Conservation (phyloP, 805 yeast species). For the Candida tallmaniae region DNA sequence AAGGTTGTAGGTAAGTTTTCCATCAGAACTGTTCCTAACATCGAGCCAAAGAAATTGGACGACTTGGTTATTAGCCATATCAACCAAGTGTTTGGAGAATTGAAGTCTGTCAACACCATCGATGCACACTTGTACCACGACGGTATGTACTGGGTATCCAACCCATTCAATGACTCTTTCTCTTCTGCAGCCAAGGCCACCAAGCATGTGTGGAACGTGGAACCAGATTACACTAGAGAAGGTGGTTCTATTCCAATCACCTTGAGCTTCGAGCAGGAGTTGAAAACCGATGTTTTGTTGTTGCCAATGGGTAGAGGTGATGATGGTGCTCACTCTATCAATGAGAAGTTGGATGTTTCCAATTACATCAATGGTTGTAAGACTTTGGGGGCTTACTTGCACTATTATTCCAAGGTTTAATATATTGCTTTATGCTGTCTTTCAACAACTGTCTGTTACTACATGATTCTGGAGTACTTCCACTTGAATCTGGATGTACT, state of each 20-base stretch:
- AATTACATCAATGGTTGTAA: constrained; percentile 93
- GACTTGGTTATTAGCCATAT: constrained; percentile 70
- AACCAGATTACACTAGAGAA: constrained; percentile 96
- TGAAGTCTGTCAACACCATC: constrained; percentile 73
- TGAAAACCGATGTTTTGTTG: constrained; percentile 80
- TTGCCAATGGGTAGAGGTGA: constrained; percentile 99
- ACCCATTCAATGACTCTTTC: constrained; percentile 89
- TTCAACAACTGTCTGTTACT: too few relatives aligned
- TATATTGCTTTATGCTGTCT: too few relatives aligned
- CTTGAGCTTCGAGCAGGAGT: constrained; percentile 81
- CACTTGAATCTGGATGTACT: too few relatives aligned
- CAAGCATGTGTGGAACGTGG: constrained; percentile 87
- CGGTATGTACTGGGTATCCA: constrained; percentile 94
- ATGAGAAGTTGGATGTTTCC: constrained; percentile 84
- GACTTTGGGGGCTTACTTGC: constrained; percentile 89
- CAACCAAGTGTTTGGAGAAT: constrained; percentile 56
- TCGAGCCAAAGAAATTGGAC: constrained; percentile 75
- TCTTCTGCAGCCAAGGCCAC: constrained; percentile 95
- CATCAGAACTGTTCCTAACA: constrained; percentile 95
- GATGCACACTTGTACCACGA: constrained; percentile 80
- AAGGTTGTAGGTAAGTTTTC: constrained; percentile 92
- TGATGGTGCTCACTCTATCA: constrained; percentile 98
- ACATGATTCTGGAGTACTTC: too few relatives aligned
- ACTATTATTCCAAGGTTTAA: constrained; percentile 54
- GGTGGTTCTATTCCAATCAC: constrained; percentile 99